A percentile compares a stretch with the other conserved stretches of the same genome.
Evolutionary conservation across 2,329 filamentous ascomycete species (phyloP).

Genomic region (Penicillium crustosum): DNA sequence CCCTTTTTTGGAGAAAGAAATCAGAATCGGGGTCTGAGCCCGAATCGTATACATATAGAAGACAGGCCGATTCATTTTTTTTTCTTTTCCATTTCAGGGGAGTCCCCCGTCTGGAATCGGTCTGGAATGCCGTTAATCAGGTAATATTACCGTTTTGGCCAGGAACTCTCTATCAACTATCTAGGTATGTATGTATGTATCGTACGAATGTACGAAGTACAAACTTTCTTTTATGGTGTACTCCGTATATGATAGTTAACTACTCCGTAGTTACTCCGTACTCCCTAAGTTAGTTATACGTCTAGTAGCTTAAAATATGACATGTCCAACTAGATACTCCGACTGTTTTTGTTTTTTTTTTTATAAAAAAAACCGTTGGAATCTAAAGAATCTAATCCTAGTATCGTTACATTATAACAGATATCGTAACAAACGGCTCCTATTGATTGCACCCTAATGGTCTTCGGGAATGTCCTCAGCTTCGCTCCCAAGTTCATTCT

Average conservation of each 20-base stretch:
- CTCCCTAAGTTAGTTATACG: no score
- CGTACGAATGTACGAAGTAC: constrained; percentile 6
- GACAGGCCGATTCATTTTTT: not conserved
- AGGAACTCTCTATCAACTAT: constrained; percentile 8
- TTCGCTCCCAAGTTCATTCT: constrained; percentile 47
- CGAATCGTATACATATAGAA: not conserved
- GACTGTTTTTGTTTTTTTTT: no score
- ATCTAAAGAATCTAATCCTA: not conserved
- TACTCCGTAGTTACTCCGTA: not conserved
- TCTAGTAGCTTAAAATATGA: constrained; percentile 14
- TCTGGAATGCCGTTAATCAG: constrained; percentile 26
- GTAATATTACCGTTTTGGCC: constrained; percentile 26
- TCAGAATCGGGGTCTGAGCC: not conserved
- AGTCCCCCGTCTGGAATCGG: constrained; percentile 17
- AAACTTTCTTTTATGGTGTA: not conserved
- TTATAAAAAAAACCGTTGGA: no score
- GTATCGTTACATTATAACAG: constrained; percentile 2
- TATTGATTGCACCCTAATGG: constrained; percentile 19
- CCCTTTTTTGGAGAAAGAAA: not conserved
- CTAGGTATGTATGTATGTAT: not conserved
- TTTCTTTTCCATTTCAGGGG: constrained; percentile 14
- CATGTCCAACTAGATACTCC: constrained; percentile 21
- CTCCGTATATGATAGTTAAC: not conserved
- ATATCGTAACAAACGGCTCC: not conserved
- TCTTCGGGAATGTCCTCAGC: constrained; percentile 41